Evolutionary conservation across 2,329 filamentous ascomycete species (phyloP).

Genomic region (Alternaria viburni): DNA sequence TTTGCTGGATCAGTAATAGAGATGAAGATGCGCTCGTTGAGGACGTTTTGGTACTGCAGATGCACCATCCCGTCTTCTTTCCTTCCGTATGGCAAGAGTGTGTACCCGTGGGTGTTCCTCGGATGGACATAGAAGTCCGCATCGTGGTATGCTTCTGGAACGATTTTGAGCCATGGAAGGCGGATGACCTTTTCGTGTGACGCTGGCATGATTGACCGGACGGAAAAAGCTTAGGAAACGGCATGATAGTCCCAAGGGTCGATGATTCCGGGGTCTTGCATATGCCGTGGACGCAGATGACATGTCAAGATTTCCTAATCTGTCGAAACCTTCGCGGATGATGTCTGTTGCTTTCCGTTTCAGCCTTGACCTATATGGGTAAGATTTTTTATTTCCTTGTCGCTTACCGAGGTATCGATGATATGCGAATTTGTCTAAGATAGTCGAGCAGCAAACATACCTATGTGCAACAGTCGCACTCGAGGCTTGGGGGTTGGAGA

Average conservation of each 20-base stretch:
- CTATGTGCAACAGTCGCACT: neutral
- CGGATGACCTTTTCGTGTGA: neutral
- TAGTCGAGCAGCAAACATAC: neutral
- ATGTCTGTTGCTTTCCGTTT: neutral
- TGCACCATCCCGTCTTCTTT: neutral
- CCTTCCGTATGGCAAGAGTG: neutral
- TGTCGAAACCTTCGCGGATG: neutral
- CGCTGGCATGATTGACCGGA: neutral
- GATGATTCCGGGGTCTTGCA: neutral
- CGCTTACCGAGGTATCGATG: neutral
- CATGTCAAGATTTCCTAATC: neutral
- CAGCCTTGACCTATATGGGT: neutral
- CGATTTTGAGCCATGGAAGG: neutral
- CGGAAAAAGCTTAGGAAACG: neutral
- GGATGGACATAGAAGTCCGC: neutral
- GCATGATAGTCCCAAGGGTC: neutral
- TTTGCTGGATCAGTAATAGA: neutral
- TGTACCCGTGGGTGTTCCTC: neutral
- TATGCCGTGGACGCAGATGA: neutral
- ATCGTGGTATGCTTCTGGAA: neutral
- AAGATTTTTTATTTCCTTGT: neutral
- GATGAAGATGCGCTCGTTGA: neutral
- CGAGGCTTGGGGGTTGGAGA: neutral
- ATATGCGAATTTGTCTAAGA: neutral
- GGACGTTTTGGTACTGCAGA: accelerated